Percentiles rank a stretch among this genome's conserved stretches.
Evolutionary conservation across 2,329 filamentous ascomycete genomes (phyloP).

Genomic region (Nemania serpens): DNA sequence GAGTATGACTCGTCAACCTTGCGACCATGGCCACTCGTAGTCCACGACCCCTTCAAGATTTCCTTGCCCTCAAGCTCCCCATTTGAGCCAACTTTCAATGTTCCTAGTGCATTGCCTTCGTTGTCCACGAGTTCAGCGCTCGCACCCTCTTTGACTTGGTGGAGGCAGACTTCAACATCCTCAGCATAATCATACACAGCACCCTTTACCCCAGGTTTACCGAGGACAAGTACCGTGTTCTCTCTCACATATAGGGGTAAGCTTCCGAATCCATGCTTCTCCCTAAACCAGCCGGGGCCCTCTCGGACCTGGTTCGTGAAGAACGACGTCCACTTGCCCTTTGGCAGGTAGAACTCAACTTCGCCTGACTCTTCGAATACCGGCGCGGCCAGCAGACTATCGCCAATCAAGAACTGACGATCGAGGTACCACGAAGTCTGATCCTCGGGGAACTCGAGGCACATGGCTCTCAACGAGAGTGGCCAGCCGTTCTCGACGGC

Average conservation of each 20-base stretch:
- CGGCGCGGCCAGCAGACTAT: conserved; percentile 62
- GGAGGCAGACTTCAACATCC: conserved; percentile 55
- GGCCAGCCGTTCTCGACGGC: conserved; percentile 59
- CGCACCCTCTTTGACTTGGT: conserved; percentile 48
- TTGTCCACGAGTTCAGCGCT: conserved; percentile 49
- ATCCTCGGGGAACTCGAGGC: conserved; percentile 73
- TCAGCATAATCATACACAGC: conserved; percentile 53
- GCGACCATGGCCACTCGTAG: conserved; percentile 29
- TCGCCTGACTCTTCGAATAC: conserved; percentile 72
- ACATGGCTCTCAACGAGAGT: conserved; percentile 66
- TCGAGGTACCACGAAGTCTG: conserved; percentile 70
- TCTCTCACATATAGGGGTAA: conserved; percentile 64
- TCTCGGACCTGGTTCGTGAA: conserved; percentile 55
- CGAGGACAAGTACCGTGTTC: conserved; percentile 54
- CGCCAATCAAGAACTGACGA: conserved; percentile 75
- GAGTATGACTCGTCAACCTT: conserved; percentile 30
- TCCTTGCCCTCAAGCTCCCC: conserved; percentile 48
- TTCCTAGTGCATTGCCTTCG: conserved; percentile 48
- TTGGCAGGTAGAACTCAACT: conserved; percentile 68
- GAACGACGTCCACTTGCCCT: conserved; percentile 53
- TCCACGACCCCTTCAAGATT: conserved; percentile 46
- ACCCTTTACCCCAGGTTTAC: conserved; percentile 45
- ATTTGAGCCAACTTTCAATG: conserved; percentile 46
- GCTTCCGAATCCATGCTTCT: conserved; percentile 62
- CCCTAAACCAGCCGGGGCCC: conserved; percentile 62